Base-by-base conservation (phyloP, 345 rosid genomes). In the Hypericum perforatum region DNA sequence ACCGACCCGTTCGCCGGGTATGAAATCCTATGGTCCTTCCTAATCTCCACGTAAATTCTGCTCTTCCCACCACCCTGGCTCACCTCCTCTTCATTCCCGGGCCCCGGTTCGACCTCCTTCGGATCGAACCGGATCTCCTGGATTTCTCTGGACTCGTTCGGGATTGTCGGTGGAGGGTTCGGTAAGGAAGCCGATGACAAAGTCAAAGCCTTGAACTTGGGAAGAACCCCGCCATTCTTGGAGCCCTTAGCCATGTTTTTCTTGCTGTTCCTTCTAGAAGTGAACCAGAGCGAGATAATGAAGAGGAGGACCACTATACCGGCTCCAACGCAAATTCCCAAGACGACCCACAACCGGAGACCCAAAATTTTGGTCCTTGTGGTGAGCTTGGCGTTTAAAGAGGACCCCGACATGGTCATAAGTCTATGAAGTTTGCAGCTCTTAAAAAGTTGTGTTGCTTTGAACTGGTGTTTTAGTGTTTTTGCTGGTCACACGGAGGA, bases 251-350 rank as follows among this genome's bases (percentile, higher is more conserved):
- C 39, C 15, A 56, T 75, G n/a, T 61, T 58, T 69, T 55, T 49
- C 4, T 61, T 66, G 16, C 43, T 63, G 66, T 74, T 73, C 66
- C 89, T 74, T 70, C 64, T 76, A 52, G 87, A 74, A 41, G 89
- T 82, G 77, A 91, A 74, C 89, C 94, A 85, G 57, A 87, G 87
- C 37, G 95, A 91, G 40, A 91, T 73, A 37, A 91, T 68, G 70
- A 85, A 83, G 56, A 91, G 96, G 58, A 85, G 54, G 43, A 91
- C 63, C 41, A 91, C 95, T 11, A 91, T 81, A 37, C 77, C 82
- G 12, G 89, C 85, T 43, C 96, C 96, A 6, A 86, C 95, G 61
- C 89, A 82, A 42, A 91, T 72, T 40, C 98, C 92, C 53, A 82
- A 81, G 9, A 87, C 86, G 0, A 85, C 82, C 96, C 98, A 85